phyloP scores from a whole-genome alignment of 1,139 yeast species.

The Suhomyces coccinellae region DNA sequence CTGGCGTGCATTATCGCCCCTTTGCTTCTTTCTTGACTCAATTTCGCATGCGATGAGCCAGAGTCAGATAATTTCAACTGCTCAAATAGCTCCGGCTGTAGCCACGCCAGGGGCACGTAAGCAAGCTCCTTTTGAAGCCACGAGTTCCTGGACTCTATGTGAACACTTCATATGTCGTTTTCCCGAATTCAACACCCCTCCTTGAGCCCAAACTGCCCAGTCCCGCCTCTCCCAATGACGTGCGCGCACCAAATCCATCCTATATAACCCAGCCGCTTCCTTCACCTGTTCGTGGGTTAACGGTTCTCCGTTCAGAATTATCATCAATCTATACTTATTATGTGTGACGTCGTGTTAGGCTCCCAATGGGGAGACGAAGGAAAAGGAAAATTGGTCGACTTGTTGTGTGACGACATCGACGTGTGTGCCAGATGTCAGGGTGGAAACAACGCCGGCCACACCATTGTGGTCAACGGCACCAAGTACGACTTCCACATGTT shows the following conservation, averaged over 20 bases:
- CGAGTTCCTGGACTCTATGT: too few relatives aligned
- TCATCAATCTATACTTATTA: constrained; percentile 20
- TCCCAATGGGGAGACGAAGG: constrained; percentile 99
- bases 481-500: constrained; percentile 98
- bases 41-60: background rate
- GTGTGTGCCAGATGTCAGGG: constrained; percentile 99
- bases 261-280: constrained; percentile 1
- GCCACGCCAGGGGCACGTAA: too few relatives aligned
- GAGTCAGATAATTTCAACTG: background rate
- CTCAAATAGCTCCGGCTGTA: background rate
- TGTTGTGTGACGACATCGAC: constrained; percentile 89
- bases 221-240: background rate
- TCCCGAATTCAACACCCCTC: background rate
- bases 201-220: background rate
- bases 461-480: constrained; percentile 84
- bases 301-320: constrained; percentile 18
- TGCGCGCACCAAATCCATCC: constrained; percentile 1
- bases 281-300: constrained; percentile 10
- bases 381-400: constrained; percentile 94
- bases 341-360: constrained; percentile 94
- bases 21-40: background rate
- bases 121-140: too few relatives aligned
- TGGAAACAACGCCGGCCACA: constrained; percentile 99
- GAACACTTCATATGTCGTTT: too few relatives aligned
- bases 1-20: background rate